Base-by-base conservation (phyloP, 2,329 filamentous ascomycete genomes). In the Cladosporium sphaerospermum region DNA sequence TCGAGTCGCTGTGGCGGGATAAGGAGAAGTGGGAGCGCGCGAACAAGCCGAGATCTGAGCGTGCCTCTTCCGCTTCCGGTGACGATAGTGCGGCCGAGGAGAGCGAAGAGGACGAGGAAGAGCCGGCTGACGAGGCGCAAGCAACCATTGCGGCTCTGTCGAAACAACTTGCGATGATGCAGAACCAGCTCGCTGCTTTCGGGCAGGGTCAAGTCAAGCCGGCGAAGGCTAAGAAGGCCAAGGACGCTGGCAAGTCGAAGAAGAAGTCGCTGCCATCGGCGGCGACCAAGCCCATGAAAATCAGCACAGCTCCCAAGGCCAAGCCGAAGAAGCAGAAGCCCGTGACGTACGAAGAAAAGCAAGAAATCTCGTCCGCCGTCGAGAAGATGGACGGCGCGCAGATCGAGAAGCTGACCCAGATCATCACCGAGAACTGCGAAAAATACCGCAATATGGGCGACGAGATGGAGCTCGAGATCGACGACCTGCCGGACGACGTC, bases 381-480 rank as follows among this genome's bases (percentile, higher is more conserved):
- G 55, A 53, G 53, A 84, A 85, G 57, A 82, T 97, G 54, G 84
- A 90, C 14, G 85, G 86, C 46, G 76, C 78, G n/a, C 84, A 89
- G 60, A 86, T 96, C 64, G 80, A 85, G 46, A 82, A 83, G 60
- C 89, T 92, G 0, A 88, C 96, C 32, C 83, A 86, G 55, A 91
- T 97, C 57, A 97, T 99, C 66, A 89, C 95, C 68, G 83, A 82
- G 59, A 92, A 95, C 60, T 71, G 88, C 75, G 74, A 88, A 73
- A 76, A 86, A 77, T 77, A 93, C 74, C 67, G 71, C 33, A 69
- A 77, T 63, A 75, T 78, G 59, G 77, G 78, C 59, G 80, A 81
- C 45, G 80, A 82, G 62, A 75, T 83, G 64, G 81, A 88, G 62
- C 76, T 91, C 33, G 81, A 84, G 58, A 83, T 84, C 58, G 81